Evolutionary conservation across 2,329 filamentous ascomycete genomes (phyloP).

Genomic region (Scedosporium boydii): DNA sequence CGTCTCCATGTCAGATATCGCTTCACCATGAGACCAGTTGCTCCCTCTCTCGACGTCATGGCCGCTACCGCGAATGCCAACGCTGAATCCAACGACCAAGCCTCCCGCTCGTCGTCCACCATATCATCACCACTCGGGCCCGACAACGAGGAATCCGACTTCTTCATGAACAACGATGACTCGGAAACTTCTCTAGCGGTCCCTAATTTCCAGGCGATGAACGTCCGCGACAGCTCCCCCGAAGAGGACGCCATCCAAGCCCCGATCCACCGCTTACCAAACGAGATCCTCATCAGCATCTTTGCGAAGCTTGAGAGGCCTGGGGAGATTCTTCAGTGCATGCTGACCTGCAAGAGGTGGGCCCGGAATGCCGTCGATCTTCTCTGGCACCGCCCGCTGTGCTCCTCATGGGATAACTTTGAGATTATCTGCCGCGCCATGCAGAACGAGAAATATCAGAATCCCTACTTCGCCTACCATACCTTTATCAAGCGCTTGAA

Average conservation of each 20-base stretch:
- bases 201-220: slow-evolving; percentile 67
- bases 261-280: slow-evolving; percentile 79
- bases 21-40: slow-evolving; percentile 15
- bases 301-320: slow-evolving; percentile 75
- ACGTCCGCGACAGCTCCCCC: slow-evolving; percentile 26
- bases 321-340: slow-evolving; percentile 72
- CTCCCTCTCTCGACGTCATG: slow-evolving; percentile 18
- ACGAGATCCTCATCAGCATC: slow-evolving; percentile 88
- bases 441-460: slow-evolving; percentile 35
- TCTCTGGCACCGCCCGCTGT: slow-evolving; percentile 89
- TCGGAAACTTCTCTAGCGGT: slow-evolving; percentile 85
- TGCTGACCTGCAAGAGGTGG: slow-evolving; percentile 94
- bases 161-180: slow-evolving; percentile 81
- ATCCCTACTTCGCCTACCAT: slow-evolving; percentile 76
- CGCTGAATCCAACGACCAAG: slow-evolving; percentile 18
- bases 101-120: slow-evolving; percentile 54
- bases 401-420: slow-evolving; percentile 77
- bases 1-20: not conserved
- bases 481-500: slow-evolving; percentile 90
- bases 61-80: slow-evolving; percentile 13
- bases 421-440: slow-evolving; percentile 73
- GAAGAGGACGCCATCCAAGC: slow-evolving; percentile 59
- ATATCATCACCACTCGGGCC: slow-evolving; percentile 64
- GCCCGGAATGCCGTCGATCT: slow-evolving; percentile 85
- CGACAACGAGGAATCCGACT: slow-evolving; percentile 89